These are phyloP conservation scores for Sphaerulina musiva DNA, from an alignment of 2,329 filamentous ascomycete genomes.

Conservation along the genomic window DNA sequence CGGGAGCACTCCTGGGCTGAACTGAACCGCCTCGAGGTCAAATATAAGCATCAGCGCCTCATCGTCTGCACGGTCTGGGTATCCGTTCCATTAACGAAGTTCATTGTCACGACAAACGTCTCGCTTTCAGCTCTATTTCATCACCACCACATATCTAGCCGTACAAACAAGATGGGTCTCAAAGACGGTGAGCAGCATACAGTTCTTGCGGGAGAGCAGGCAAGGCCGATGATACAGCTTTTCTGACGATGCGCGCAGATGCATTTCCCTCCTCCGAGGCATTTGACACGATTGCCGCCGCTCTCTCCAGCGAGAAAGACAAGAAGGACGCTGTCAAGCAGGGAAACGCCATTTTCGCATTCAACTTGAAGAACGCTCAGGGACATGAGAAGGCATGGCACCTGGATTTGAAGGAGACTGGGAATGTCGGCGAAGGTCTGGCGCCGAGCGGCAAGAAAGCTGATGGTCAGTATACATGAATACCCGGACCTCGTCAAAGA, in stretches of 20 bases:
- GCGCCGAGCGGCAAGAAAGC: conserved; percentile 67
- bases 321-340: conserved; percentile 85
- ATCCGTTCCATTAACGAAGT: not conserved
- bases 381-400: conserved; percentile 83
- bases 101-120: not conserved
- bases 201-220: not conserved
- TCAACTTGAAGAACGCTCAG: conserved; percentile 80
- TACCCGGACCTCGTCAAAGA: too few relatives aligned
- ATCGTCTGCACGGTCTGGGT: not conserved
- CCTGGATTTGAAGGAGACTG: conserved; percentile 89
- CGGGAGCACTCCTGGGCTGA: not conserved
- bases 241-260: conserved; percentile 13
- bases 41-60: conserved; percentile 5
- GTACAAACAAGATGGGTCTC: conserved; percentile 54
- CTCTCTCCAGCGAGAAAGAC: conserved; percentile 63
- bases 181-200: conserved; percentile 56
- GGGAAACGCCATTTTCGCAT: conserved; percentile 79
- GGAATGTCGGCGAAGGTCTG: conserved; percentile 69
- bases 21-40: not conserved
- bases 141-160: not conserved
- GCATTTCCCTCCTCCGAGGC: conserved; percentile 84
- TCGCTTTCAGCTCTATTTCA: not conserved
- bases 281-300: conserved; percentile 78
- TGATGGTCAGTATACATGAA: conserved; percentile 54
- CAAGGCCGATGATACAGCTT: not conserved